Percentiles rank a stretch among this genome's conserved stretches.
Evolutionary conservation across 768 basidiomycete genomes (phyloP).

Genomic region (Tulasnella sp.): DNA sequence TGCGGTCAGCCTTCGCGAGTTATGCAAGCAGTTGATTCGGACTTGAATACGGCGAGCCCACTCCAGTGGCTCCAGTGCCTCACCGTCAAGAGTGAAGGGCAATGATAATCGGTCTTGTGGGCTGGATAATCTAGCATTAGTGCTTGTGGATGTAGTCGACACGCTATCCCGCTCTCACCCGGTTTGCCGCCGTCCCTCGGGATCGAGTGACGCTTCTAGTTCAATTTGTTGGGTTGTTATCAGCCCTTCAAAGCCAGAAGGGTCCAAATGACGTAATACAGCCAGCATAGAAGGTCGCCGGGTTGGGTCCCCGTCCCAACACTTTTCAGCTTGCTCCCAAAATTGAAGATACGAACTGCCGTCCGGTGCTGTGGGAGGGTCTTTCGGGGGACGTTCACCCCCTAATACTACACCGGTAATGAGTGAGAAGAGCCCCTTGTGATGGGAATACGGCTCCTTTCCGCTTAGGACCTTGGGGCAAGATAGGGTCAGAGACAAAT

Average conservation of each 20-base stretch:
- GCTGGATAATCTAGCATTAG: no score
- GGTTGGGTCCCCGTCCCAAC: constrained; percentile 13
- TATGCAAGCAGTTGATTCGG: no score
- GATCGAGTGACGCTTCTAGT: not conserved
- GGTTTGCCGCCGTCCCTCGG: not conserved
- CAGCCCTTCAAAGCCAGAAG: not conserved
- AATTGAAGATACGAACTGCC: not conserved
- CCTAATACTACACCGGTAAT: not conserved
- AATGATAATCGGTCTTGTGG: no score
- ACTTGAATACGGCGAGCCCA: no score
- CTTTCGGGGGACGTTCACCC: not conserved
- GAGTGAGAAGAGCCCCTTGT: not conserved
- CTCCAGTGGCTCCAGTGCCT: no score
- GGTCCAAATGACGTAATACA: not conserved
- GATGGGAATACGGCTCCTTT: not conserved
- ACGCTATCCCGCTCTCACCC: no score
- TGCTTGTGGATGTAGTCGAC: no score
- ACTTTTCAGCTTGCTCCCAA: not conserved
- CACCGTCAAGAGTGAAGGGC: no score
- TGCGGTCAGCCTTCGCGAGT: no score
- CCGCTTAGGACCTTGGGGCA: not conserved
- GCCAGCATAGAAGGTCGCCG: not conserved
- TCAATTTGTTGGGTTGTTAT: not conserved
- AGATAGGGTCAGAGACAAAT: no score
- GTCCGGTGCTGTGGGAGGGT: not conserved